Conservation (phyloP, 164 flowering plant genomes). For the Cinnamomum chago region DNA sequence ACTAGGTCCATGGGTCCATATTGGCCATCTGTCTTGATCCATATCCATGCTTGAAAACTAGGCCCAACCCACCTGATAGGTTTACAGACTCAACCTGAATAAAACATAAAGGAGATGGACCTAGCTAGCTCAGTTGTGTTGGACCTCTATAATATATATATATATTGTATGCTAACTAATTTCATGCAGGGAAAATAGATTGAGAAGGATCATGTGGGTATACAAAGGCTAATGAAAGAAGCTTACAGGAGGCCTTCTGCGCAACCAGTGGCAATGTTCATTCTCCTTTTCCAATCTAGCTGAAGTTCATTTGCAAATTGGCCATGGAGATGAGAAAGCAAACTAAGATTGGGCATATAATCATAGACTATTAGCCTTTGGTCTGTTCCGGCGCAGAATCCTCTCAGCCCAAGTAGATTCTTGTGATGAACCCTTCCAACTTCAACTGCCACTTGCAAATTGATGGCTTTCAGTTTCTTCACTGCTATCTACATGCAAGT, state of each 20-base stretch:
- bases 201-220: not conserved
- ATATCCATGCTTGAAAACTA: no score
- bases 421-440: constrained; percentile 69
- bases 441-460: constrained; percentile 69
- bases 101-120: no score
- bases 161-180: no score
- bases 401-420: constrained; percentile 63
- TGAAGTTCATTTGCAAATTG: constrained; percentile 43
- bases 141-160: no score
- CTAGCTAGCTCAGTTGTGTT: no score
- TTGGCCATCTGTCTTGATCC: no score
- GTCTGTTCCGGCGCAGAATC: constrained; percentile 56
- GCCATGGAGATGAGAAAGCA: constrained; percentile 68
- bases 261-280: constrained; percentile 18
- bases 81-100: no score
- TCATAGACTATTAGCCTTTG: constrained; percentile 75
- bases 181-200: no score
- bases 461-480: constrained; percentile 72
- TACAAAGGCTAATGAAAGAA: not conserved
- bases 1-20: no score
- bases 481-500: constrained; percentile 53
- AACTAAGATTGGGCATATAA: constrained; percentile 75
- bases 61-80: no score
- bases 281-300: constrained; percentile 18
- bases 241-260: constrained; percentile 19